phyloP scores from a whole-genome alignment of 768 basidiomycete species.

The Suillus subalutaceus region DNA sequence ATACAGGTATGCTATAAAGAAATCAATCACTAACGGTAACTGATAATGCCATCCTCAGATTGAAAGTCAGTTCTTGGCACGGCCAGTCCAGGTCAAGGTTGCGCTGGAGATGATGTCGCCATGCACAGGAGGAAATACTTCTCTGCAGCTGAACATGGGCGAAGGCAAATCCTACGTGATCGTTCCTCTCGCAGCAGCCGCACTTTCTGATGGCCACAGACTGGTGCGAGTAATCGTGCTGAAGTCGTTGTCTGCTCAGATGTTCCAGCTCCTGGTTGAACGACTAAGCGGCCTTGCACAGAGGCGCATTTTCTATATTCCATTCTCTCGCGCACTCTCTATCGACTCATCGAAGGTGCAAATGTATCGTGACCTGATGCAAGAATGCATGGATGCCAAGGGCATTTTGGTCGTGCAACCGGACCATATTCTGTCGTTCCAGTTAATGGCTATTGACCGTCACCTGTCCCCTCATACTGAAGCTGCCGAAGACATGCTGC shows the following conservation, averaged over 20 bases:
- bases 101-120: conserved; percentile 53
- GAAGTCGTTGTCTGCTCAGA: conserved; percentile 49
- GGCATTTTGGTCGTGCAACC: conserved; percentile 56
- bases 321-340: conserved; percentile 49
- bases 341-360: conserved; percentile 20
- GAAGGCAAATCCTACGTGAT: conserved; percentile 57
- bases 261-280: conserved; percentile 49
- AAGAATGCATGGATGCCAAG: conserved; percentile 39
- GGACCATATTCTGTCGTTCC: conserved; percentile 55
- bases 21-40: not conserved
- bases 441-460: conserved; percentile 47
- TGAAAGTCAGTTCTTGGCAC: conserved; percentile 45
- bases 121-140: conserved; percentile 34
- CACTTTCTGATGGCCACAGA: conserved; percentile 43
- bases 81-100: conserved; percentile 44
- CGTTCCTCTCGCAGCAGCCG: conserved; percentile 36
- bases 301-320: conserved; percentile 50
- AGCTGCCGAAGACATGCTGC: conserved; percentile 17
- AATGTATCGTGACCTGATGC: conserved; percentile 35
- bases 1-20: conserved; percentile 38
- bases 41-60: conserved; percentile 34
- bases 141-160: conserved; percentile 61
- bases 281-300: conserved; percentile 48
- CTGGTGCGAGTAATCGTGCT: conserved; percentile 53
- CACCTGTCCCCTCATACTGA: conserved; percentile 25